These are phyloP conservation scores for Stereocaulon alpinum DNA, from an alignment of 495 filamentous ascomycete genomes.

Conservation along the genomic window DNA sequence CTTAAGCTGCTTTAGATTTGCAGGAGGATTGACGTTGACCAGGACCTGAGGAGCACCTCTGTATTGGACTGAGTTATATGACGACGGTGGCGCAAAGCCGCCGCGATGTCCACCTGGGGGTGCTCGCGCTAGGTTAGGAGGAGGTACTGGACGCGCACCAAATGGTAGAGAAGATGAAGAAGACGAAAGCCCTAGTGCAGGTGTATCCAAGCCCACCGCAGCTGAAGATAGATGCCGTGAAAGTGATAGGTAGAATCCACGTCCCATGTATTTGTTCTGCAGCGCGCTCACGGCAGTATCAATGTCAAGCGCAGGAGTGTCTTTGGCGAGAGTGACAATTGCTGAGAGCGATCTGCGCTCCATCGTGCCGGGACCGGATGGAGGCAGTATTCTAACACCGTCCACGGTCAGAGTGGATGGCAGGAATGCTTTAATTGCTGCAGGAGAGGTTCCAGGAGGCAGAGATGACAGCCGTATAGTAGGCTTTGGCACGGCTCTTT, in stretches of 20 bases:
- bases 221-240: slow-evolving; percentile 79
- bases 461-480: slow-evolving; percentile 63
- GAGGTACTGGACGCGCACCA: slow-evolving; percentile 63
- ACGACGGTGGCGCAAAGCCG: slow-evolving; percentile 71
- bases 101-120: slow-evolving; percentile 53
- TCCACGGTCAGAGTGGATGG: slow-evolving; percentile 61
- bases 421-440: slow-evolving; percentile 64
- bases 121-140: slow-evolving; percentile 39
- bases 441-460: slow-evolving; percentile 56
- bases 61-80: slow-evolving; percentile 41
- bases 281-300: slow-evolving; percentile 66
- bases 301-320: slow-evolving; percentile 77
- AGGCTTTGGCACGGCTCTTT: slow-evolving; percentile 73
- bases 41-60: slow-evolving; percentile 43
- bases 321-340: slow-evolving; percentile 75
- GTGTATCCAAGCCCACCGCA: slow-evolving; percentile 47
- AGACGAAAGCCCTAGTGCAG: slow-evolving; percentile 39
- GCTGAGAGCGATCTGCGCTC: slow-evolving; percentile 73
- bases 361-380: slow-evolving; percentile 43
- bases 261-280: slow-evolving; percentile 80
- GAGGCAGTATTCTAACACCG: slow-evolving; percentile 61
- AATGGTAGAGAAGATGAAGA: slow-evolving; percentile 59
- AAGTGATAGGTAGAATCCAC: slow-evolving; percentile 71
- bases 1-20: slow-evolving; percentile 66
- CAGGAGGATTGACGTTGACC: slow-evolving; percentile 65